Evolutionary conservation across 345 rosid genomes (phyloP).

Genomic region (Dimocarpus longan): DNA sequence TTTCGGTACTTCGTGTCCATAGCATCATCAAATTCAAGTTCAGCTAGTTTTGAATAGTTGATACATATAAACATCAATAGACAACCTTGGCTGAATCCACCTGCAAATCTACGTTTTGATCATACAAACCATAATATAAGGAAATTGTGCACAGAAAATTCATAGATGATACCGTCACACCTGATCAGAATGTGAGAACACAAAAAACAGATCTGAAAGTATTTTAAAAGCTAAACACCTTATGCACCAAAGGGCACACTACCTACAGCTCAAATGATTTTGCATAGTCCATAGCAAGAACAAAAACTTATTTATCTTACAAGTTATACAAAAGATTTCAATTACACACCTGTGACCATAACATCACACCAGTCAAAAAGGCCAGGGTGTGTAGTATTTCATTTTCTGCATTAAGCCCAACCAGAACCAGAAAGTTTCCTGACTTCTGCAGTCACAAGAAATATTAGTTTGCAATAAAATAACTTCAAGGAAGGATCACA

Average conservation of each 20-base stretch:
- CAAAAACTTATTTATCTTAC: neutral
- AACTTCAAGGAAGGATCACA: neutral
- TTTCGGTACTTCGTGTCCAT: neutral
- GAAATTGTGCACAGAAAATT: neutral
- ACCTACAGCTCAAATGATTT: neutral
- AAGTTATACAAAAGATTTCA: conserved; percentile 17
- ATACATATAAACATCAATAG: neutral
- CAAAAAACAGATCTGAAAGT: neutral
- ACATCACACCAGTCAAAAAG: conserved; percentile 88
- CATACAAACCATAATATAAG: too few species aligned
- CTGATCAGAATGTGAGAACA: neutral
- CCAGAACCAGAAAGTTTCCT: conserved; percentile 59
- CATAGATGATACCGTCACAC: neutral
- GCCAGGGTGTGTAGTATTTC: conserved; percentile 90
- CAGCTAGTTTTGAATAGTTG: neutral
- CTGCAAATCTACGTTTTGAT: neutral
- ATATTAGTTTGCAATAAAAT: conserved; percentile 20
- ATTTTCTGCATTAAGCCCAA: conserved; percentile 78
- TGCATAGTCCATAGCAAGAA: neutral
- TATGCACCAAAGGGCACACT: neutral
- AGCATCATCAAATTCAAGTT: neutral
- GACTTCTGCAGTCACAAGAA: conserved; percentile 57
- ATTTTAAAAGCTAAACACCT: neutral
- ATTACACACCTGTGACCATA: conserved; percentile 86
- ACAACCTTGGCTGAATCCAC: neutral